Evolutionary conservation across 345 rosid species (phyloP), one percentile per base, ranked within the genome.

Genomic region (Atalantia buxifolia): DNA sequence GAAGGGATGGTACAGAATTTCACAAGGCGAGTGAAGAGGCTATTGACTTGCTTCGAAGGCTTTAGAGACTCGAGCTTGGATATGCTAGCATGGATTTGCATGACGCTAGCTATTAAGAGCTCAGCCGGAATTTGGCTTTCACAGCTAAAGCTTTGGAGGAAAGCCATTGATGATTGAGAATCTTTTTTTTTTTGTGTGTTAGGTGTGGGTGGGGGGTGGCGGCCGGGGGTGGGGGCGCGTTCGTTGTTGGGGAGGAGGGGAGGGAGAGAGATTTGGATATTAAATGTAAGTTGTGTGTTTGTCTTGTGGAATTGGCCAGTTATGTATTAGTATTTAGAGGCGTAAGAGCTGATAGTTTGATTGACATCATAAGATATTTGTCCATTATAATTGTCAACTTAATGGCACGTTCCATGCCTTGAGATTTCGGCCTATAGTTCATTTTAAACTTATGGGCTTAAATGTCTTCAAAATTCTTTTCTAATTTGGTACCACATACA

Each of bases 121-220:
- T 77, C 81, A 1, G 55, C 13, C 1, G 83, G 59, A 33, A 77
- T 74, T 36, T 70, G 75, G 65, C 18, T 56, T 65, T 69, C 66
- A 18, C 25, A 22, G 55, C 14, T 71, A 40, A 75, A 4, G 53
- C 42, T 77, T 18, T 74, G 77, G 77, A 78, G 60, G 71, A 81
- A 76, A 72, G 86, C 82, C 88, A 85, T 85, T 48, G 67, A 24
- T 42, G 55, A 85, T 85, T 31, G 40, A 59, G 45, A 16, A 12
- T 9, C 16, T 12, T 36, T 9, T 19, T 7, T 56, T 19, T 18
- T 19, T 63, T 5, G n/a, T n/a, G n/a, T n/a, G n/a, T n/a, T n/a
- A n/a, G n/a, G n/a, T n/a, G n/a, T n/a, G n/a, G n/a, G n/a, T 31
- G 0, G 5, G 5, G 35, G 35, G 35, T n/a, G n/a, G n/a, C n/a